A percentile compares a stretch with the other conserved stretches of the same genome.
These are phyloP conservation scores for Leccinum cinnamomeum DNA, from an alignment of 1,284 basidiomycete genomes.

Conservation along the genomic window DNA sequence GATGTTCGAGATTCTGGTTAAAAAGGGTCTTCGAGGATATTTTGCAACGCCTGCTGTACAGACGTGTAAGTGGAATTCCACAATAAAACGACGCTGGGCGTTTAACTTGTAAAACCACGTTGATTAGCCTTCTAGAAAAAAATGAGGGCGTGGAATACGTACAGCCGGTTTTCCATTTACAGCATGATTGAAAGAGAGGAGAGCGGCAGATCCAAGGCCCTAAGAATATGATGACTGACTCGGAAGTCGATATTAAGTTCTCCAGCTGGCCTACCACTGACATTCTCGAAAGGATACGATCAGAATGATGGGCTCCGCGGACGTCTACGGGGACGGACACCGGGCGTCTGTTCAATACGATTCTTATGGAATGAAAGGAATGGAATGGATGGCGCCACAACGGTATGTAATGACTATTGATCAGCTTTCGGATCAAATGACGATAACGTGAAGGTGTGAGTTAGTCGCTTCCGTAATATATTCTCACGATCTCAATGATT, in stretches of 20 bases:
- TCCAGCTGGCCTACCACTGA: neutral
- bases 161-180: neutral
- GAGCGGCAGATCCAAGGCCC: neutral
- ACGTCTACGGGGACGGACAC: neutral
- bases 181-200: neutral
- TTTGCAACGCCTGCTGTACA: neutral
- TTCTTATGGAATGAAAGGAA: neutral
- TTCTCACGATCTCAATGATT: too few relatives aligned
- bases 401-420: too few relatives aligned
- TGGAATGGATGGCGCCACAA: neutral
- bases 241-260: neutral
- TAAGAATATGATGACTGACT: neutral
- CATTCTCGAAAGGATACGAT: neutral
- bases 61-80: neutral
- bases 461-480: too few relatives aligned
- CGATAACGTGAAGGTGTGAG: too few relatives aligned
- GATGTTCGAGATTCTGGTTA: neutral
- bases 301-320: too few relatives aligned
- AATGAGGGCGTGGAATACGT: neutral
- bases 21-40: neutral
- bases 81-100: neutral
- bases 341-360: neutral
- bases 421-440: too few relatives aligned
- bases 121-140: neutral
- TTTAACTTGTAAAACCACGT: neutral